Base-by-base conservation (phyloP, 108 stramenopile species). In the Pseudonitzschia delicatissima region DNA sequence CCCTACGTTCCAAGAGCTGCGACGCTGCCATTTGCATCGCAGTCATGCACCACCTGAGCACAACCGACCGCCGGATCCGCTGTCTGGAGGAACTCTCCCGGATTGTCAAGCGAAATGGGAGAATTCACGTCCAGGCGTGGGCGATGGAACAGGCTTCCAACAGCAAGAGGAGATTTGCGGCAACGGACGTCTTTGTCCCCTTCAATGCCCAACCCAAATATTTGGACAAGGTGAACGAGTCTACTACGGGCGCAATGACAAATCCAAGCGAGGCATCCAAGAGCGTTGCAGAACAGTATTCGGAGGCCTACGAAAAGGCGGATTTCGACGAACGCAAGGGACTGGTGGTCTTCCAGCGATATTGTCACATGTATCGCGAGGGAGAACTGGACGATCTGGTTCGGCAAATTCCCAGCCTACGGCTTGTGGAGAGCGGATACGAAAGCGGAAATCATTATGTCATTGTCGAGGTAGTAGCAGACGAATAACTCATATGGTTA, bases 21-120 rank as follows among this genome's bases (percentile, higher is more conserved):
- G 99, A 99, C 71, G 98, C 96, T 18, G 97, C 96, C 6, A 85
- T 99, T 59, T 96, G 96, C 80, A 97, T 99, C 64, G 99, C 99
- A 29, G 99, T 99, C 31, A 76, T 99, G 90, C 99, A 99, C 63
- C 99, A 99, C 71, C 61, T 98, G 53, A 92, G 93, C 40, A 97
- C 97, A 9, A 74, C 34, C 39, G 91, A 72, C 45, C 74, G 98
- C 58, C 76, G 98, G 15, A 57, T 93, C 12, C 82, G 85, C 40
- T 94, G 92, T 67, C 71, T 99, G 28, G 57, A 78, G 31, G 98
- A 99, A 72, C 68, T 96, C 57, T 64, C 57, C 28, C 79, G 97
- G 17, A 78, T 98, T 33, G 81, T 97, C 25, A 86, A 86, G 49
- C 73, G 73, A 0, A 96, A 96, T 37, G 97, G 96, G 5, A 57